These are phyloP conservation scores for Artomyces pyxidatus DNA, from an alignment of 768 basidiomycete species.

Conservation along the genomic window DNA sequence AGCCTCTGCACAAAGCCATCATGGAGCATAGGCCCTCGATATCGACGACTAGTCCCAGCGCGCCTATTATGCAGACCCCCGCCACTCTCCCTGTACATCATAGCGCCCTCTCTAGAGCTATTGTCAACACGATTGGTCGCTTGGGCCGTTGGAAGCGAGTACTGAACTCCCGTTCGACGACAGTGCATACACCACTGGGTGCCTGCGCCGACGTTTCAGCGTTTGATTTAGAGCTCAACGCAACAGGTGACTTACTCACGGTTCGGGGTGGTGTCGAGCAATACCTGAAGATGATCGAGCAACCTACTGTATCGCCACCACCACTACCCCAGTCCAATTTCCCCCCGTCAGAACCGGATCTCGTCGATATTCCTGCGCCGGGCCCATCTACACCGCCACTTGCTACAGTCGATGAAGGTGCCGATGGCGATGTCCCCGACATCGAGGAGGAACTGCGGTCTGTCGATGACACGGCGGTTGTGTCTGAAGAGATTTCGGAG, in stretches of 20 bases:
- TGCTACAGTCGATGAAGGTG: background rate
- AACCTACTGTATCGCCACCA: constrained; percentile 5
- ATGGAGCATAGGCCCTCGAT: constrained; percentile 36
- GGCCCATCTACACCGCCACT: background rate
- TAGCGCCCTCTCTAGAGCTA: constrained; percentile 60
- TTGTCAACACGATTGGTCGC: constrained; percentile 77
- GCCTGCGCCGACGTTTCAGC: constrained; percentile 49
- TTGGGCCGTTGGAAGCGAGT: constrained; percentile 80
- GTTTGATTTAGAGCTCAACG: constrained; percentile 60
- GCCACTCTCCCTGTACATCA: constrained; percentile 46
- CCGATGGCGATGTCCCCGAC: background rate
- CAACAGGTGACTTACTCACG: constrained; percentile 51
- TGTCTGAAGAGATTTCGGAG: background rate
- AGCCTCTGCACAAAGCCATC: constrained; percentile 47
- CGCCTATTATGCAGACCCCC: constrained; percentile 33
- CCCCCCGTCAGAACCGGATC: constrained; percentile 6
- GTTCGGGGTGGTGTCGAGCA: constrained; percentile 58
- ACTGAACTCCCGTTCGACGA: constrained; percentile 41
- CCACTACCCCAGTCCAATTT: constrained; percentile 8
- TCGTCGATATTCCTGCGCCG: background rate
- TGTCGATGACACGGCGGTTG: background rate
- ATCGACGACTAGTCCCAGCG: constrained; percentile 19
- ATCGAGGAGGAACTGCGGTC: background rate
- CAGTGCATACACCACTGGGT: constrained; percentile 16
- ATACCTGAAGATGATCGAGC: constrained; percentile 52